Evolutionary conservation across 345 rosid genomes (phyloP).

Genomic region (Melastoma malabathricum): DNA sequence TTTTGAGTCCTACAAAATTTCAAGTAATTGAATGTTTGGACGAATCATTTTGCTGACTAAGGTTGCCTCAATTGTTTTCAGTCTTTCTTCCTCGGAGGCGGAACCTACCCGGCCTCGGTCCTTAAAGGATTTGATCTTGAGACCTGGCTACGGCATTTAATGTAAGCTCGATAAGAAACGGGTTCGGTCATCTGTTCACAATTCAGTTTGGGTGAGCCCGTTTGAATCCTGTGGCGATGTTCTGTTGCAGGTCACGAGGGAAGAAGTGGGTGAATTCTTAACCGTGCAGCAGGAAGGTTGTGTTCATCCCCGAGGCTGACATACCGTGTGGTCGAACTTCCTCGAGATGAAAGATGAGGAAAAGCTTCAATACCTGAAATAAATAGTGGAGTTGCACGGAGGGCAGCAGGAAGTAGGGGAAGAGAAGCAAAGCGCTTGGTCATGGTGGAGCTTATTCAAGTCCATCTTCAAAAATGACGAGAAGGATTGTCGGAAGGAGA

Average conservation of each 20-base stretch:
- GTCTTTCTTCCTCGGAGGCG: conserved; percentile 88
- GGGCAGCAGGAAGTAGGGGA: conserved; percentile 3
- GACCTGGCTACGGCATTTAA: conserved; percentile 66
- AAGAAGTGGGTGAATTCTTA: conserved; percentile 30
- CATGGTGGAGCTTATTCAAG: conserved; percentile 44
- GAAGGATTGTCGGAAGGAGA: conserved; percentile 1
- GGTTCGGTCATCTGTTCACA: too few relatives aligned
- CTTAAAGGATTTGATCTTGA: conserved; percentile 51
- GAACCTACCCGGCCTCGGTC: conserved; percentile 39
- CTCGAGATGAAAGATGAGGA: conserved; percentile 31
- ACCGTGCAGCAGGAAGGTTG: conserved; percentile 37
- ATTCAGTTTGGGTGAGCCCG: too few relatives aligned
- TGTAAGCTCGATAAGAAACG: conserved; percentile 18
- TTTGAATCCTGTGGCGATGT: background rate
- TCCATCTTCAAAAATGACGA: conserved; percentile 15
- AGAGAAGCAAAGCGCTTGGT: conserved; percentile 18
- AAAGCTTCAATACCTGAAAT: conserved; percentile 40
- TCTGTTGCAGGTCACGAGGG: conserved; percentile 29
- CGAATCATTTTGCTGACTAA: background rate
- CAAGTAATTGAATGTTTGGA: background rate
- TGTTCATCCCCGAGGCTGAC: conserved; percentile 26
- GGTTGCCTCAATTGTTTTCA: conserved; percentile 11
- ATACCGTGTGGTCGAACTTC: conserved; percentile 47
- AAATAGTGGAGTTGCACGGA: conserved; percentile 23
- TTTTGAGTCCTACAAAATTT: background rate